Base-by-base conservation (phyloP, 179 eudicot species). In the Silene vulgaris region DNA sequence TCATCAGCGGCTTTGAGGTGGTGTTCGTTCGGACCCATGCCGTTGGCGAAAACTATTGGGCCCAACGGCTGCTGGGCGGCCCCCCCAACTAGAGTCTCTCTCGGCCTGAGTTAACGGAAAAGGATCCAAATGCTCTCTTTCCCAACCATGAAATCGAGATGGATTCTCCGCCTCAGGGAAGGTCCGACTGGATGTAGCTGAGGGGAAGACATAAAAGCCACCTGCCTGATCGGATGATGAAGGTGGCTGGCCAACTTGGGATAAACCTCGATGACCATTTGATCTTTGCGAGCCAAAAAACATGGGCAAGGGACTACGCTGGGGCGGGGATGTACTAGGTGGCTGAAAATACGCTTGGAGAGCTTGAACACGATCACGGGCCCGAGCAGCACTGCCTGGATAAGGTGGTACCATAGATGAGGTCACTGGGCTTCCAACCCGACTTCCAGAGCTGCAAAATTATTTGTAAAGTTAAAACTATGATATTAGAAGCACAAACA, bases 331-430 rank as follows among this genome's bases (percentile, higher is more conserved):
- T 52, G 69, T 83, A 84, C 83, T 88, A 2, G 92, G 90, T 73
- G 82, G 97, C 71, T 93, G 98, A 78, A 81, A 89, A 74, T 93
- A 90, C 66, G 97, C 96, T 69, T 93, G 98, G 77, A 90, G 89
- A 69, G 96, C 90, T 71, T 92, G 93, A 20, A 82, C 85, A 64
- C 93, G 89, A 57, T 86, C 91, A 57, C 93, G 98, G 78, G 91
- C 85, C 69, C 98, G 89, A 75, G 96, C 93, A 67, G 85, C 93
- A 69, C 93, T 87, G 45, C 93, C 91, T 64, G 97, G 96, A 82
- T 91, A 84, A 54, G 97, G 88, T 70, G 95, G 93, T 72, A 86
- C 56, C 95, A 87, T 83, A 21, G 93, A 84, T 66, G 98, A 80
- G 20, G 89, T 71, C 20, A 82, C 81, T 30, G 95, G 84, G 83